A percentile compares a stretch with the other conserved stretches of the same genome.
Conservation (phyloP, 352 stramenopile genomes). For the Pythium dissotocum region DNA sequence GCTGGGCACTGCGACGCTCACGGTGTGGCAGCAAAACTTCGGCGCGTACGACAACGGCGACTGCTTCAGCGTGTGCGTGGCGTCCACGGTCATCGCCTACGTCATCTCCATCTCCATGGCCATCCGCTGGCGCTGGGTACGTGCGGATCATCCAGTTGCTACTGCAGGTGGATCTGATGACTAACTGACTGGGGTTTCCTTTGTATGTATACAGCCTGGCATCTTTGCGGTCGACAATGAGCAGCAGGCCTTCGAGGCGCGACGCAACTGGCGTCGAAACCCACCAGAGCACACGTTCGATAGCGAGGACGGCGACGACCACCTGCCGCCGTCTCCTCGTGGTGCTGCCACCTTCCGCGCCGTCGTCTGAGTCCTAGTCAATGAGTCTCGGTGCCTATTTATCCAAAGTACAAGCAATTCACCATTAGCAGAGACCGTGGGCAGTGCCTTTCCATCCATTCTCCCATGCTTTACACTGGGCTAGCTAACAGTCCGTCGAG, state of each 20-base stretch:
- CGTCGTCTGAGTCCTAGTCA: slow-evolving; percentile 10
- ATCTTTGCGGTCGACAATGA: slow-evolving; percentile 78
- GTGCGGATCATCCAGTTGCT: neutral
- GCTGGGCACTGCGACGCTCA: slow-evolving; percentile 41
- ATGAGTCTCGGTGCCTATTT: slow-evolving; percentile 13
- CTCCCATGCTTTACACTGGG: neutral
- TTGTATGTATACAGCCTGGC: slow-evolving; percentile 44
- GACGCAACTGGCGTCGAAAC: slow-evolving; percentile 22
- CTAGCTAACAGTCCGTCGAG: neutral
- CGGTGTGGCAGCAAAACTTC: slow-evolving; percentile 63
- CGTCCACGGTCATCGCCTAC: slow-evolving; percentile 70
- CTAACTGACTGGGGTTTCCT: neutral
- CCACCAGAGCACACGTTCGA: neutral
- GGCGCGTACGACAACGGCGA: slow-evolving; percentile 67
- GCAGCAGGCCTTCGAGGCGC: slow-evolving; percentile 44
- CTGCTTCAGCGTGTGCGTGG: slow-evolving; percentile 67
- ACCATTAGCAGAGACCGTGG: neutral
- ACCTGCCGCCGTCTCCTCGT: neutral
- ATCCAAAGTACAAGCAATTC: slow-evolving; percentile 6
- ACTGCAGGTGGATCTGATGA: slow-evolving; percentile 1
- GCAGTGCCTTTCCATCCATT: neutral
- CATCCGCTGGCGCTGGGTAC: slow-evolving; percentile 70
- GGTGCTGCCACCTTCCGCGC: slow-evolving; percentile 15
- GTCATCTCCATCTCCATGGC: slow-evolving; percentile 68
- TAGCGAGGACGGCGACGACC: neutral